Evolutionary conservation across 257 asterid species (phyloP).

Genomic region (Capsicum rhomboideum): DNA sequence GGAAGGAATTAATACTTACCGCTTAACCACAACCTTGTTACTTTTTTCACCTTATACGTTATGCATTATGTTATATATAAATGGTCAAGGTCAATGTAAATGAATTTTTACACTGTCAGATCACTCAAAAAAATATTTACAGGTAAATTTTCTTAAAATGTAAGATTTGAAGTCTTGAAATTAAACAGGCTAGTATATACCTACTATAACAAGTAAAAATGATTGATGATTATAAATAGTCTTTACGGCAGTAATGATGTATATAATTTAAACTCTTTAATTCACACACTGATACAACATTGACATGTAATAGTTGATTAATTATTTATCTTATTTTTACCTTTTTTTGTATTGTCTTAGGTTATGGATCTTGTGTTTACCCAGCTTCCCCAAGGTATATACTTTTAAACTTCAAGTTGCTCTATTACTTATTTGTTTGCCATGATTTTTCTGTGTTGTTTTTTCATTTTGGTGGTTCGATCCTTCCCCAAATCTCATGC

Average conservation of each 20-base stretch:
- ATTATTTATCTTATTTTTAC: background rate
- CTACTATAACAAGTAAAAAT: background rate
- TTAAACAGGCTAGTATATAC: background rate
- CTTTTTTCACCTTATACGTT: background rate
- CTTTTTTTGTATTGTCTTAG: slow-evolving; percentile 13
- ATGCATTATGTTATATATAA: background rate
- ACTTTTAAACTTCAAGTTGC: background rate
- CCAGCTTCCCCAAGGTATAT: slow-evolving; percentile 70
- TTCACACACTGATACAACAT: background rate
- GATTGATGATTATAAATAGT: accelerated
- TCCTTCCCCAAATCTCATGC: no score
- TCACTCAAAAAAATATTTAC: background rate
- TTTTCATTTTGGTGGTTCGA: no score
- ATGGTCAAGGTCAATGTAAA: background rate
- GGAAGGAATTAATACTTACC: background rate
- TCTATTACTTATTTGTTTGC: background rate
- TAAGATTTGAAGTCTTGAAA: background rate
- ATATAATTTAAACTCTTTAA: background rate
- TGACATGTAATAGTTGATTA: background rate
- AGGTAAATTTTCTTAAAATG: background rate
- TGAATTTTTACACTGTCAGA: background rate
- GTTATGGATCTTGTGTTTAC: slow-evolving; percentile 91
- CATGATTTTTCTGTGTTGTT: background rate
- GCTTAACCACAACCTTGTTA: background rate
- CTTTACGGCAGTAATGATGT: accelerated